Evolutionary conservation across 345 rosid species (phyloP).

Genomic region (Gossypium mustelinum): DNA sequence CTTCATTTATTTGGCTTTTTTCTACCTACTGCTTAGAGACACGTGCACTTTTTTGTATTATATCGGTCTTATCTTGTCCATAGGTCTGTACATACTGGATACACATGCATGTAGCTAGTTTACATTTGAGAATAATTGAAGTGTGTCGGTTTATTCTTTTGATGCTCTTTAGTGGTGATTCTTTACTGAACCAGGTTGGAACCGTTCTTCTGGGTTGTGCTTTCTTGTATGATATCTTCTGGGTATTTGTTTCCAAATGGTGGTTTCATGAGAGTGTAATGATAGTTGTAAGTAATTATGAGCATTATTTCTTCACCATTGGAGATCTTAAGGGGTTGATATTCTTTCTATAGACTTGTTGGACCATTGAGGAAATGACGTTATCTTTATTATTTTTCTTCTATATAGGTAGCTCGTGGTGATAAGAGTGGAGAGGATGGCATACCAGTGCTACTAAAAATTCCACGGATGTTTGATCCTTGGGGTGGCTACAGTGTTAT

Average conservation of each 20-base stretch:
- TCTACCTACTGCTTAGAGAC: background rate
- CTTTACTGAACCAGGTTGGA: conserved; percentile 66
- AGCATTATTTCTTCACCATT: background rate
- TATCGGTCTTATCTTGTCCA: background rate
- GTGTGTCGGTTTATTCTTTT: background rate
- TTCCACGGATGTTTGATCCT: conserved; percentile 97
- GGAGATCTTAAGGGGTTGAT: background rate
- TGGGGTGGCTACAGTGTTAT: conserved; percentile 99
- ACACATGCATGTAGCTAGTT: background rate
- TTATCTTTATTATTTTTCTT: background rate
- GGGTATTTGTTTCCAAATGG: conserved; percentile 96
- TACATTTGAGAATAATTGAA: conserved; percentile 1
- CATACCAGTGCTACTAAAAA: conserved; percentile 91
- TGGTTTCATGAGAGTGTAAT: conserved; percentile 98
- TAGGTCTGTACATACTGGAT: background rate
- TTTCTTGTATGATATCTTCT: conserved; percentile 92
- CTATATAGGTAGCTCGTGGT: conserved; percentile 88
- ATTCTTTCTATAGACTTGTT: background rate
- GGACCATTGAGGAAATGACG: background rate
- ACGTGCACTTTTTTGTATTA: background rate
- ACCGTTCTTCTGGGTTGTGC: conserved; percentile 93
- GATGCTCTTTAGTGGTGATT: conserved; percentile 5
- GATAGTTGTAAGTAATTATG: conserved; percentile 76
- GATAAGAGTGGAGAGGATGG: conserved; percentile 95
- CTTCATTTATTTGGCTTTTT: background rate